Evolutionary conservation across 345 rosid species (phyloP), one percentile per base, ranked within the genome.

Genomic region (Murraya koenigii): DNA sequence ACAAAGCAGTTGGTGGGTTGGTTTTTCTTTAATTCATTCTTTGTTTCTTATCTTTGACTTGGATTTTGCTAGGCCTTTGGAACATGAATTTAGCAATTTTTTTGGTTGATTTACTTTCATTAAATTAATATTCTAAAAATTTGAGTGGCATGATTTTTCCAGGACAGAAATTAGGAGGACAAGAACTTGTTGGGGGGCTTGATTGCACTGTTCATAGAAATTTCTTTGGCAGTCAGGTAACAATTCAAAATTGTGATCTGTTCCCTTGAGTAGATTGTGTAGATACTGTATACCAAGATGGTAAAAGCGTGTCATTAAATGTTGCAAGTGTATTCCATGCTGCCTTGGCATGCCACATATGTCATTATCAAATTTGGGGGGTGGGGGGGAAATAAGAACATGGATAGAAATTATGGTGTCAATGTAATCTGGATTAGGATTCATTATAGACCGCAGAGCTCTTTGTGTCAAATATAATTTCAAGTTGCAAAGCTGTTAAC

Each of bases 141-240:
- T 19, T 33, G 35, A 60, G 54, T 52, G n/a, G 22, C 68, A 1
- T 52, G 19, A 47, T 72, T 20, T 67, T 85, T 84, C 56, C 94
- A 96, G 99, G 99, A 28, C 97, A 96, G 88, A 96, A 96, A 80
- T 75, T 81, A 9, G 98, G 99, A 76, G 99, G 99, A 54, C 99
- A 96, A 78, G 95, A 88, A 61, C 82, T 96, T 79, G 74, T 96
- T 26, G 99, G 97, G 69, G 99, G 99, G 56, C 85, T 96, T 47
- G 91, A 96, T 82, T 92, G 98, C 85, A 90, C 93, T 1, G 90
- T 96, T 41, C 97, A 94, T 28, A 84, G 98, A 75, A 96, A 94
- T 79, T 94, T 82, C 85, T 96, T 96, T 75, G 99, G 99, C 60
- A 91, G 99, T 86, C 99, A 96, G 94, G 99, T 96, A 84, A 49